Evolutionary conservation across 768 basidiomycete genomes (phyloP).

Genomic region (Heimioporus sp.): DNA sequence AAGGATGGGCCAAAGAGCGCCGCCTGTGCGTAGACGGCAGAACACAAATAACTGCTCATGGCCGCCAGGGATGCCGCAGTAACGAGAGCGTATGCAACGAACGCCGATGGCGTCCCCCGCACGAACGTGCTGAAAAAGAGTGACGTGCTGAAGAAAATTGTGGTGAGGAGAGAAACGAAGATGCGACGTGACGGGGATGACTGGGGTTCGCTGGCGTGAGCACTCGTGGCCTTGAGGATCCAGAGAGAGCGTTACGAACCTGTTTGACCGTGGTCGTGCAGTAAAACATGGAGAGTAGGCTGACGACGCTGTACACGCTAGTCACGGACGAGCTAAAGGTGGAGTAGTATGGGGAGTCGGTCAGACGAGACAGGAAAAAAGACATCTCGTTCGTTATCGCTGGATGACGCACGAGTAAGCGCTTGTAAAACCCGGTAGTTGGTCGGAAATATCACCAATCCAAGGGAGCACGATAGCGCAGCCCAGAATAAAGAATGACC

Average conservation of each 20-base stretch:
- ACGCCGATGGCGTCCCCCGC: slow-evolving; percentile 46
- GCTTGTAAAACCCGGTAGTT: background rate
- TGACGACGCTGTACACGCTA: slow-evolving; percentile 57
- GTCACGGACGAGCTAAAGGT: slow-evolving; percentile 66
- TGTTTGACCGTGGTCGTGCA: slow-evolving; percentile 65
- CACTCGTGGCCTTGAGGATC: background rate
- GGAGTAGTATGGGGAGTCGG: slow-evolving; percentile 49
- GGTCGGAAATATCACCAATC: slow-evolving; percentile 68
- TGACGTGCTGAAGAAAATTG: slow-evolving; percentile 53
- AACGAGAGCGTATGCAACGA: slow-evolving; percentile 65
- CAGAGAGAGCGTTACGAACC: slow-evolving; percentile 37
- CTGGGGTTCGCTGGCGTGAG: slow-evolving; percentile 33
- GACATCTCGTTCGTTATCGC: slow-evolving; percentile 86
- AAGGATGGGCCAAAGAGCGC: slow-evolving; percentile 71
- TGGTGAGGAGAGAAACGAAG: slow-evolving; percentile 45
- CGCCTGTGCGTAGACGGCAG: slow-evolving; percentile 70
- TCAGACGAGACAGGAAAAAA: slow-evolving; percentile 69
- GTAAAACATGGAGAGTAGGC: slow-evolving; percentile 68
- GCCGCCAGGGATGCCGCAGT: slow-evolving; percentile 60
- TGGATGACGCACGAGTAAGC: slow-evolving; percentile 25
- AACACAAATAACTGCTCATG: slow-evolving; percentile 72
- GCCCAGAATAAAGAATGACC: slow-evolving; percentile 72
- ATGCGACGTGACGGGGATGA: slow-evolving; percentile 55
- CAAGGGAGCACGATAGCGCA: slow-evolving; percentile 78
- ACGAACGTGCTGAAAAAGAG: slow-evolving; percentile 66